These are phyloP conservation scores for Fermentozyma sake DNA, from an alignment of 1,139 yeast species.

Conservation along the genomic window DNA sequence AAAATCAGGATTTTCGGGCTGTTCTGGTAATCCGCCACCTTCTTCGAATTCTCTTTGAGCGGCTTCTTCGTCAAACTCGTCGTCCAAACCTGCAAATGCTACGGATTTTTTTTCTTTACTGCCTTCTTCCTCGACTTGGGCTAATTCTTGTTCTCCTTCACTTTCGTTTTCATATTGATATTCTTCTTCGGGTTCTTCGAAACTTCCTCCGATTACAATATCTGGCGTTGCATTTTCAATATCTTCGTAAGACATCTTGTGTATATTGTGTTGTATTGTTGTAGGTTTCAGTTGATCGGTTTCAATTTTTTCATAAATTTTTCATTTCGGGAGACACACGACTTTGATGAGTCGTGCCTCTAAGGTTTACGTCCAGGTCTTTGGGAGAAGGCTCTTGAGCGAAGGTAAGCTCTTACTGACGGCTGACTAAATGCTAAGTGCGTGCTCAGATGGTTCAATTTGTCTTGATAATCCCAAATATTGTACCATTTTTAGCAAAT, in stretches of 20 bases:
- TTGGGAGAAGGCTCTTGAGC: too few species aligned
- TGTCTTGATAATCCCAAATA: too few species aligned
- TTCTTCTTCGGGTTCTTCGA: conserved; percentile 41
- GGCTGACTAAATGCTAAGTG: too few species aligned
- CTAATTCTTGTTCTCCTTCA: conserved; percentile 40
- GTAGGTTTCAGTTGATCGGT: background rate
- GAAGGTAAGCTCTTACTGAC: too few species aligned
- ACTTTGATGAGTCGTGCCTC: background rate
- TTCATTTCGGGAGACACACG: conserved; percentile 4
- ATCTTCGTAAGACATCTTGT: conserved; percentile 54
- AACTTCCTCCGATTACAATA: conserved; percentile 73
- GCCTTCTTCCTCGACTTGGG: conserved; percentile 24
- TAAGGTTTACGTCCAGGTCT: too few species aligned
- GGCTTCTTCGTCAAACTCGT: conserved; percentile 60
- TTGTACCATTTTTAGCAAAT: too few species aligned
- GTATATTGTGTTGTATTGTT: conserved; percentile 2
- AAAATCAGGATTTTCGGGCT: conserved; percentile 86
- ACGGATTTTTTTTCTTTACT: conserved; percentile 67
- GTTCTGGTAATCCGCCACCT: conserved; percentile 98
- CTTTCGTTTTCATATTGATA: conserved; percentile 43
- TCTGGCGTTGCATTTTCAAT: conserved; percentile 83
- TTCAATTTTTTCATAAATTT: conserved; percentile 13
- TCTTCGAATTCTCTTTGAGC: conserved; percentile 87
- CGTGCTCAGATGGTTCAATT: too few species aligned
- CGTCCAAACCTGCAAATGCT: conserved; percentile 74